Evolutionary conservation across 164 flowering plant genomes (phyloP).

Genomic region (Annona cherimola): DNA sequence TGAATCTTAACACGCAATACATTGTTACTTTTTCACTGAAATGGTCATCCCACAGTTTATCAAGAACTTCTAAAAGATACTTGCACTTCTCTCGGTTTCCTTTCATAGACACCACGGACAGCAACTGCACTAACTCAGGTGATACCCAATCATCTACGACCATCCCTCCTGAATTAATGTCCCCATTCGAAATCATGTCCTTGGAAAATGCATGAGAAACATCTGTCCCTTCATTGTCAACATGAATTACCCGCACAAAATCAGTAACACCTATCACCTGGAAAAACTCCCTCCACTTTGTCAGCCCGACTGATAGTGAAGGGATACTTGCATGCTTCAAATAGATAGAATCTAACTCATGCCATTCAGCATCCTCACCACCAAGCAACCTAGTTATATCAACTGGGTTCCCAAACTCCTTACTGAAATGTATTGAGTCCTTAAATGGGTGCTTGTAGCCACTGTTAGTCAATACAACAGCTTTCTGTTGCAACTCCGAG

Average conservation of each 20-base stretch:
- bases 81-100: slow-evolving; percentile 38
- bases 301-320: slow-evolving; percentile 29
- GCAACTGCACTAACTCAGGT: slow-evolving; percentile 47
- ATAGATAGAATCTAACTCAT: slow-evolving; percentile 63
- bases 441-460: slow-evolving; percentile 58
- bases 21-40: slow-evolving; percentile 52
- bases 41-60: slow-evolving; percentile 67
- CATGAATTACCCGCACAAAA: slow-evolving; percentile 63
- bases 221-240: slow-evolving; percentile 41
- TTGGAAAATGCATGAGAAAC: slow-evolving; percentile 22
- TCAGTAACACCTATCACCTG: slow-evolving; percentile 72
- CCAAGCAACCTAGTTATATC: slow-evolving; percentile 42
- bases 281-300: slow-evolving; percentile 75
- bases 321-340: slow-evolving; percentile 49
- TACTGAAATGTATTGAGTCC: slow-evolving; percentile 69
- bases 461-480: slow-evolving; percentile 62
- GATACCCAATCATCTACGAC: slow-evolving; percentile 81
- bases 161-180: slow-evolving; percentile 25
- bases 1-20: slow-evolving; percentile 27
- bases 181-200: slow-evolving; percentile 19
- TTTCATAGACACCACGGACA: slow-evolving; percentile 39
- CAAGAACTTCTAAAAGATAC: slow-evolving; percentile 70
- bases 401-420: slow-evolving; percentile 60
- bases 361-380: slow-evolving; percentile 46
- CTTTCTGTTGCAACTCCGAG: slow-evolving; percentile 50